Conservation (phyloP, 768 basidiomycete genomes). For the Lentinula boryana region DNA sequence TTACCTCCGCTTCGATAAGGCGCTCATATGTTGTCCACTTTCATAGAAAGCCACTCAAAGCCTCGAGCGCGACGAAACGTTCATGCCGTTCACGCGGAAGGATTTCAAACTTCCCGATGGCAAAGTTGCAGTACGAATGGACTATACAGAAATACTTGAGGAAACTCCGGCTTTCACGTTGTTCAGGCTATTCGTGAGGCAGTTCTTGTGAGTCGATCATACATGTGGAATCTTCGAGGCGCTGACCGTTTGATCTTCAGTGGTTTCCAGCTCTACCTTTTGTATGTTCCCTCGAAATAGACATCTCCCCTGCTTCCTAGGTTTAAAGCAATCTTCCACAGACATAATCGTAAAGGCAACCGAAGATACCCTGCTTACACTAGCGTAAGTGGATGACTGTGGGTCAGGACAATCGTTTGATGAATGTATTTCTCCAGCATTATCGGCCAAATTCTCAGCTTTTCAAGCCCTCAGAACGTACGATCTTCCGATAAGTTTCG, state of each 20-base stretch:
- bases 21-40: neutral
- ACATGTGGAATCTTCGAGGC: neutral
- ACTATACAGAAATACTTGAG: slow-evolving; percentile 41
- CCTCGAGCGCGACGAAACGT: slow-evolving; percentile 72
- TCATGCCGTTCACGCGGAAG: slow-evolving; percentile 42
- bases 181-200: slow-evolving; percentile 40
- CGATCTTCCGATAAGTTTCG: neutral
- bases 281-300: slow-evolving; percentile 20
- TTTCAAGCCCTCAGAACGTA: slow-evolving; percentile 41
- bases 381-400: slow-evolving; percentile 25
- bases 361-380: slow-evolving; percentile 37
- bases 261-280: slow-evolving; percentile 40
- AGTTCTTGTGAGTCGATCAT: slow-evolving; percentile 37
- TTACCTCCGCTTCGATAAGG: neutral
- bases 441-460: slow-evolving; percentile 36
- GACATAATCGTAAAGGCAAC: slow-evolving; percentile 42
- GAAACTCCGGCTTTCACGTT: slow-evolving; percentile 47
- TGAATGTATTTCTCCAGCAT: slow-evolving; percentile 23
- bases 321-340: slow-evolving; percentile 7
- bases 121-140: slow-evolving; percentile 30
- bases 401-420: neutral
- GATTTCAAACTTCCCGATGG: slow-evolving; percentile 39
- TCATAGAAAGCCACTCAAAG: slow-evolving; percentile 39
- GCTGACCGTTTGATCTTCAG: slow-evolving; percentile 15
- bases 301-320: neutral